Evolutionary conservation across 306 rosid genomes (phyloP).

Genomic region (Delonix regia): DNA sequence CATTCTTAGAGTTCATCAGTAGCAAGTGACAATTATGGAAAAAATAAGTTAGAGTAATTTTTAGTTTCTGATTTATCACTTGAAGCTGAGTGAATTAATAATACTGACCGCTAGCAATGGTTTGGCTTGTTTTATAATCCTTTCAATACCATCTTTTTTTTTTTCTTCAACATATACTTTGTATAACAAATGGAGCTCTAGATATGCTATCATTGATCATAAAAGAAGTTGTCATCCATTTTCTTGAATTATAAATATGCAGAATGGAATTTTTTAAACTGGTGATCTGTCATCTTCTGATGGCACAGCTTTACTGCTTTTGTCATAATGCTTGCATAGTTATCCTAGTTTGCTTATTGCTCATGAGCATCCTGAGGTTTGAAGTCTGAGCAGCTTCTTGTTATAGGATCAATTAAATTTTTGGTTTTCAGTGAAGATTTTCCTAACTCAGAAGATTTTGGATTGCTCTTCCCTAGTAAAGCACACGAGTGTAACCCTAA

Average conservation of each 20-base stretch:
- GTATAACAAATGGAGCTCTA: background rate
- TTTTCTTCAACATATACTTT: background rate
- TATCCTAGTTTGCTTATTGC: no score
- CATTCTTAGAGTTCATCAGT: no score
- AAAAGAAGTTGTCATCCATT: background rate
- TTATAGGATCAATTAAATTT: background rate
- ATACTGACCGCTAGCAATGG: background rate
- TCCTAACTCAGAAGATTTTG: background rate
- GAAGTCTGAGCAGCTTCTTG: no score
- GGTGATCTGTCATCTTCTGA: background rate
- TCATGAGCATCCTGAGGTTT: no score
- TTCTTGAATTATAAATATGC: slow-evolving; percentile 11
- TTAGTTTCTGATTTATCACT: no score
- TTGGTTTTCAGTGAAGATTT: background rate
- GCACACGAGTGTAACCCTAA: background rate
- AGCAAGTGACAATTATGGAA: no score
- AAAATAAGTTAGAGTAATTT: no score
- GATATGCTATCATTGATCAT: background rate
- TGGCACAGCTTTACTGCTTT: no score
- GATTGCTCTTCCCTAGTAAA: background rate
- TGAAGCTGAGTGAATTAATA: background rate
- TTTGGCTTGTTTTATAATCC: slow-evolving; percentile 17
- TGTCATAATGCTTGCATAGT: no score
- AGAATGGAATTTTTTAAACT: background rate
- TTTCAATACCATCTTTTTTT: background rate